Evolutionary conservation across 2,329 filamentous ascomycete species (phyloP).

Genomic region (Raffaelea albimanens): DNA sequence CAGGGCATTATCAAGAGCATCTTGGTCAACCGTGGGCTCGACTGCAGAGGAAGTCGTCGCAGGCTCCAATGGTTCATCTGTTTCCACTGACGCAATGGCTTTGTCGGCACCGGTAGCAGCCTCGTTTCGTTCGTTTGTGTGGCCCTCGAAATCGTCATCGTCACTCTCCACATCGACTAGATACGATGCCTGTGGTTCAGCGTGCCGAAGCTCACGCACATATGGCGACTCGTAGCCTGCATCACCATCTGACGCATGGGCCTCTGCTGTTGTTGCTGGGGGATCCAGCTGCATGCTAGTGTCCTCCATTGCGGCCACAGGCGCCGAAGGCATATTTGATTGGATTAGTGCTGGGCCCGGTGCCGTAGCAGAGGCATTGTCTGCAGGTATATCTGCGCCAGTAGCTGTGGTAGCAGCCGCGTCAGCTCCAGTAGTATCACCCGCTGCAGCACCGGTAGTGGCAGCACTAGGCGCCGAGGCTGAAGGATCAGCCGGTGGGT

Average conservation of each 20-base stretch:
- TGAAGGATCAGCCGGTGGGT: too few species aligned
- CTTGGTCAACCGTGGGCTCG: neutral
- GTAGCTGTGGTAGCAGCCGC: conserved; percentile 3
- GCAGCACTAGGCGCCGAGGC: neutral
- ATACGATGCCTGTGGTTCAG: conserved; percentile 8
- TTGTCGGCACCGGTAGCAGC: conserved; percentile 2
- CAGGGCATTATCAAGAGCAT: neutral
- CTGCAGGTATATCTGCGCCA: conserved; percentile 7
- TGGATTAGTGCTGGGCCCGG: too few species aligned
- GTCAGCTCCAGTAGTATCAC: neutral
- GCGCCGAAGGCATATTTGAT: neutral
- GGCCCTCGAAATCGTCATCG: conserved; percentile 4
- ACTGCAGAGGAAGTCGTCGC: neutral
- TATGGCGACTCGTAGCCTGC: neutral
- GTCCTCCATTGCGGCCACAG: neutral
- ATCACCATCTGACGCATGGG: neutral
- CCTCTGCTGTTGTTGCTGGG: neutral
- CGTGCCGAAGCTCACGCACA: conserved; percentile 11
- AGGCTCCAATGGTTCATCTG: neutral
- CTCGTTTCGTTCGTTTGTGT: neutral
- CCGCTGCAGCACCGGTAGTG: neutral
- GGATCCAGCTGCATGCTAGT: neutral
- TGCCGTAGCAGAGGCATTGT: neutral
- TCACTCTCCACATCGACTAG: conserved; percentile 6
- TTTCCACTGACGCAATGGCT: neutral